These are phyloP conservation scores for Huntiella abstrusa DNA, from an alignment of 2,329 filamentous ascomycete genomes.

Conservation along the genomic window DNA sequence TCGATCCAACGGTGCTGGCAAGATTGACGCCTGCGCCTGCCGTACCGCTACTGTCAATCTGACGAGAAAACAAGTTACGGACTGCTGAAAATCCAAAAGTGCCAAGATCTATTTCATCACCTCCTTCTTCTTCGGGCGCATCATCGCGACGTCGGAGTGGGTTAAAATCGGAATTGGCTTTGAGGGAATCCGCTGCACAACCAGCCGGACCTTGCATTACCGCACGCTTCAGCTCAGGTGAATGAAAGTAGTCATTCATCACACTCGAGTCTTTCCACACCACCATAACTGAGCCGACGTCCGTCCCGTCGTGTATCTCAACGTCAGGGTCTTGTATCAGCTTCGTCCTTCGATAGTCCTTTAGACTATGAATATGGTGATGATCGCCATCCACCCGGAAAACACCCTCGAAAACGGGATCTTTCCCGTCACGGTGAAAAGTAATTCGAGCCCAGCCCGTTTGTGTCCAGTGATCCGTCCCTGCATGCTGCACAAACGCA, in stretches of 20 bases:
- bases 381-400: constrained; percentile 67
- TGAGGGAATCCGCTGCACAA: constrained; percentile 58
- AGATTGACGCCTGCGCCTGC: constrained; percentile 60
- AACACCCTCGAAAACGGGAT: constrained; percentile 75
- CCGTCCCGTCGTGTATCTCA: constrained; percentile 23
- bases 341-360: constrained; percentile 55
- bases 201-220: constrained; percentile 16
- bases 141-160: constrained; percentile 39
- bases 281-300: constrained; percentile 58
- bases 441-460: constrained; percentile 77
- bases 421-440: constrained; percentile 53
- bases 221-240: constrained; percentile 43
- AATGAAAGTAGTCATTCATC: constrained; percentile 21
- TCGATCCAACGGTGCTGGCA: constrained; percentile 57
- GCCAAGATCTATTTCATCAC: constrained; percentile 16
- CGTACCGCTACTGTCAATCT: constrained; percentile 57
- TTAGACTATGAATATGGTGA: constrained; percentile 67
- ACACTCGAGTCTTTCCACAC: constrained; percentile 87
- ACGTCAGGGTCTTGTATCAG: constrained; percentile 52
- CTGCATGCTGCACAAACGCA: constrained; percentile 47
- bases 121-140: not conserved
- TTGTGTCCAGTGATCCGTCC: constrained; percentile 49
- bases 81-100: constrained; percentile 17
- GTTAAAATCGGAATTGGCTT: constrained; percentile 62
- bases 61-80: constrained; percentile 50